These are phyloP conservation scores for Mucor saturninus DNA, from an alignment of 371 early-diverging fungal species.

Conservation along the genomic window DNA sequence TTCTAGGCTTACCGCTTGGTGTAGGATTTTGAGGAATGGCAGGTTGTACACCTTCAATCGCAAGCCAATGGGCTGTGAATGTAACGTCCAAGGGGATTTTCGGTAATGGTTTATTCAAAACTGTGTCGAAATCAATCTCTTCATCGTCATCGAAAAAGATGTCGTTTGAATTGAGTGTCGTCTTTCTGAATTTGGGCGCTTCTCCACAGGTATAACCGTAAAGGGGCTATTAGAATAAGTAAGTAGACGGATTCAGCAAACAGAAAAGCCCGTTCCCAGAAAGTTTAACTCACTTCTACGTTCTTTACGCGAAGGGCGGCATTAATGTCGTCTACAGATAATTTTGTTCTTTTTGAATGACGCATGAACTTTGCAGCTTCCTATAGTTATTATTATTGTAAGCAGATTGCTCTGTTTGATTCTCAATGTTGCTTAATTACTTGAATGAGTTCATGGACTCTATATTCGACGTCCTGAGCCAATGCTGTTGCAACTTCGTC, in stretches of 20 bases:
- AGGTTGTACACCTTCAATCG: slow-evolving; percentile 99
- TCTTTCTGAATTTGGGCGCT: slow-evolving; percentile 75
- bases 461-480: slow-evolving; percentile 96
- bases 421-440: slow-evolving; percentile 37
- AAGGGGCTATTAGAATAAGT: slow-evolving; percentile 70
- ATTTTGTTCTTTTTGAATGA: slow-evolving; percentile 88
- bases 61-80: slow-evolving; percentile 97
- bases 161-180: slow-evolving; percentile 65
- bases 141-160: slow-evolving; percentile 97
- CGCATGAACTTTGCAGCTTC: slow-evolving; percentile 99
- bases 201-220: slow-evolving; percentile 93
- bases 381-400: slow-evolving; percentile 35
- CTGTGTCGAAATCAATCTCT: slow-evolving; percentile 94
- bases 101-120: slow-evolving; percentile 92
- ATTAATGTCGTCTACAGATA: slow-evolving; percentile 95
- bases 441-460: slow-evolving; percentile 95
- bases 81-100: slow-evolving; percentile 90
- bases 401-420: not conserved
- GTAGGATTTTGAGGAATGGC: slow-evolving; percentile 98
- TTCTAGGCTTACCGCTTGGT: slow-evolving; percentile 60
- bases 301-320: slow-evolving; percentile 94
- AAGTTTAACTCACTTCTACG: slow-evolving; percentile 77
- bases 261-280: not conserved
- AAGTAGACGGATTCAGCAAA: not conserved
- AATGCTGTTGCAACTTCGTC: slow-evolving; percentile 90